phyloP scores from a whole-genome alignment of 2,329 filamentous ascomycete species.

The Rutstroemia sp. region DNA sequence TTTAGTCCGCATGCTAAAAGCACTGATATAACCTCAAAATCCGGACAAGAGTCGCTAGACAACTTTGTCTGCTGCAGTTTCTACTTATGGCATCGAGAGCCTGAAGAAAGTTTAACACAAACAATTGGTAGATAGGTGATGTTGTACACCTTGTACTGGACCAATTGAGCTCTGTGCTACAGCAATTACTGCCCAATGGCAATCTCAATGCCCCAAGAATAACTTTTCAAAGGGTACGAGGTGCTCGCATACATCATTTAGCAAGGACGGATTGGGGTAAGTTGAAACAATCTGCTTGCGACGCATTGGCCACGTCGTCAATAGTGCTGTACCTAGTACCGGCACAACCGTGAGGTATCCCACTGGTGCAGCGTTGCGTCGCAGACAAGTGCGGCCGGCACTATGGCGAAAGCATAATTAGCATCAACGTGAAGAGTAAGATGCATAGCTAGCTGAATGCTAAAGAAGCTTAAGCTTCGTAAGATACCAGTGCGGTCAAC shows the following conservation, averaged over 20 bases:
- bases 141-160: background rate
- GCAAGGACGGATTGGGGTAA: background rate
- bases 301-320: slow-evolving; percentile 5
- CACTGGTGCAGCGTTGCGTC: background rate
- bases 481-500: no score
- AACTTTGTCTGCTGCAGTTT: slow-evolving; percentile 3
- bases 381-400: background rate
- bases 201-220: background rate
- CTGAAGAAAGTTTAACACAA: background rate
- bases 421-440: no score
- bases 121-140: background rate
- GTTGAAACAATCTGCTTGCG: slow-evolving; percentile 1
- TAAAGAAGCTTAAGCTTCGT: no score
- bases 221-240: no score
- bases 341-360: background rate
- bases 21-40: background rate
- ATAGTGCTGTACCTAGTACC: background rate
- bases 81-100: background rate
- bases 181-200: slow-evolving; percentile 4
- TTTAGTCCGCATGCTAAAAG: slow-evolving; percentile 4
- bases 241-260: no score
- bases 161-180: background rate
- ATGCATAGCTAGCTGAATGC: no score
- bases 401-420: no score
- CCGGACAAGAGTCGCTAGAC: background rate